phyloP scores from a whole-genome alignment of 163 green algal genomes.

The Smithsoniella earleae region DNA sequence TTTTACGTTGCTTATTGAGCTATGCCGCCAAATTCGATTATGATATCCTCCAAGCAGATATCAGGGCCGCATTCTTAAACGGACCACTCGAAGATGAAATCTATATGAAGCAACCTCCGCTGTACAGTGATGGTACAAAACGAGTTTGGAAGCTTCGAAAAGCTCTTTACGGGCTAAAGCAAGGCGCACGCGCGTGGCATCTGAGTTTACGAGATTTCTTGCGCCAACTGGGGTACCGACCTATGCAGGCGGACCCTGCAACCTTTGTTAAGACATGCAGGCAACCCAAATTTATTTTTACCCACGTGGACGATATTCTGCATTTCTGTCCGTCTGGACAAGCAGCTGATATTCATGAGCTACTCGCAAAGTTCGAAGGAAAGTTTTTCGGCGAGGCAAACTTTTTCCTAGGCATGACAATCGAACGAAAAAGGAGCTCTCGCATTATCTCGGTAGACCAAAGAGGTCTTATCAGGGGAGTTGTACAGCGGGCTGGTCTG shows the following conservation, averaged over 20 bases:
- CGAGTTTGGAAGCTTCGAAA: background rate
- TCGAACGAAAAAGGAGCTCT: background rate
- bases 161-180: background rate
- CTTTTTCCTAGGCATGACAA: background rate
- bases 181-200: background rate
- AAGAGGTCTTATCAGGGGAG: background rate
- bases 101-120: background rate
- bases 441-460: conserved; percentile 1
- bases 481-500: background rate
- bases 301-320: conserved; percentile 13
- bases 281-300: background rate
- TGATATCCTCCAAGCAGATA: background rate
- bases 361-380: background rate
- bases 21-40: background rate
- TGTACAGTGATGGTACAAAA: background rate
- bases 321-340: background rate
- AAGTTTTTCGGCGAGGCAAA: background rate
- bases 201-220: background rate
- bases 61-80: background rate
- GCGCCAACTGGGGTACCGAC: background rate
- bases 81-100: background rate
- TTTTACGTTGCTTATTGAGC: background rate
- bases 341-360: background rate
- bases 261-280: background rate
- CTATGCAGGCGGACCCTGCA: background rate